A percentile compares a stretch with the other conserved stretches of the same genome.
These are phyloP conservation scores for Rehmannia glutinosa DNA, from an alignment of 257 asterid species.

Conservation along the genomic window DNA sequence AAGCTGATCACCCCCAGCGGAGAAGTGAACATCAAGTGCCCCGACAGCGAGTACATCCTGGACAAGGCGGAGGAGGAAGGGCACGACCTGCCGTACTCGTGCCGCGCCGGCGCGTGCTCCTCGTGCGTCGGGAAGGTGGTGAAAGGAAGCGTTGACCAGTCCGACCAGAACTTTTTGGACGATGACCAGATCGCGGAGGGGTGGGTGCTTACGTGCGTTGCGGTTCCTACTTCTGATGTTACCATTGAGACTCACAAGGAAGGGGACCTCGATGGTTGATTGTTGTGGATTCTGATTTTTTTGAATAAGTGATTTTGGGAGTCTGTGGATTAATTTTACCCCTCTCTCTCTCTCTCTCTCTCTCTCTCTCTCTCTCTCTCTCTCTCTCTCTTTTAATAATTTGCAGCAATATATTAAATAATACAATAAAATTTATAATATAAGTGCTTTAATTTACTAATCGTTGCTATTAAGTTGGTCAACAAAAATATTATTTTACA, in stretches of 20 bases:
- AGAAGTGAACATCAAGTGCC: slow-evolving; percentile 30
- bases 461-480: too few relatives aligned
- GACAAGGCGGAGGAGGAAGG: slow-evolving; percentile 69
- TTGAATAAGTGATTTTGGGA: too few relatives aligned
- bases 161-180: slow-evolving; percentile 65
- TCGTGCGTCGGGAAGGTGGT: slow-evolving; percentile 64
- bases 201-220: slow-evolving; percentile 70
- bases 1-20: slow-evolving; percentile 55
- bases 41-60: slow-evolving; percentile 45
- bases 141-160: slow-evolving; percentile 58
- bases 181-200: slow-evolving; percentile 47
- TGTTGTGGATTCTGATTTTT: too few relatives aligned
- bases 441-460: too few relatives aligned
- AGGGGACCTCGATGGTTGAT: slow-evolving; percentile 33
- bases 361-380: too few relatives aligned
- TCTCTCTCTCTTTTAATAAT: too few relatives aligned
- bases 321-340: too few relatives aligned
- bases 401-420: too few relatives aligned
- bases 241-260: slow-evolving; percentile 71
- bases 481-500: too few relatives aligned
- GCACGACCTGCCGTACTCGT: slow-evolving; percentile 57
- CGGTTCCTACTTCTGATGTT: slow-evolving; percentile 50
- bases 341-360: too few relatives aligned
- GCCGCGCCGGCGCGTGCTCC: slow-evolving; percentile 90
- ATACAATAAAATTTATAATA: too few relatives aligned